Base-by-base conservation (phyloP, 1,284 basidiomycete species). In the Pulveroboletus sp. region DNA sequence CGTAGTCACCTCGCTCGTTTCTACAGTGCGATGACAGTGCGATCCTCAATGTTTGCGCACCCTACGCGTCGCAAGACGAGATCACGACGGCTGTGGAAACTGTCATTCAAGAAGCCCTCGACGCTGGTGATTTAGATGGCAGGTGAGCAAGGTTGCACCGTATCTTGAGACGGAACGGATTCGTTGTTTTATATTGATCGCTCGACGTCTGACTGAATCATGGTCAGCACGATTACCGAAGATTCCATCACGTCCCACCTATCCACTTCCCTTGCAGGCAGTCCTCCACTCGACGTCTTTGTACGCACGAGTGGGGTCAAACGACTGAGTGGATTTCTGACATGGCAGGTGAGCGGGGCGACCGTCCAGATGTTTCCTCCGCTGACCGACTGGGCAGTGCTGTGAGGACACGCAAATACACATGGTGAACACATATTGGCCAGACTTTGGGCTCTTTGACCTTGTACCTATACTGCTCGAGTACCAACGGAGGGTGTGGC, bases 31-130 rank as follows among this genome's bases (percentile, higher is more conserved):
- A 12, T 21, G 53, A 10, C 56, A 96, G 93, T 41, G 89, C 92
- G 1, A 89, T 95, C 37, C 78, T 99, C 45, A 99, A 99, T 66
- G 78, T 99, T 15, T 96, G 93, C 74, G 95, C 96, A 78, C 91
- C 97, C 0, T 99, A 99, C 67, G 82, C 93, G 1, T 91, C 94
- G 4, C 82, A 89, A 42, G 93, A 99, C 67, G 97, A 99, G 73
- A 96, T 99, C 15, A 82, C 91, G 7, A 81, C 82, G 0, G 89
- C 95, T 0, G 82, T 95, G 2, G 74, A 85, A 61, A 75, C 75
- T 1, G 79, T 81, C 15, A 76, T 94, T 13, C 73, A 76, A 11
- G 69, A 79, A 8, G 77, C 81, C 6, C 62, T 85, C 21, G 65
- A 74, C 15, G 63, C 71, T 6, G 68, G 74, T n/a, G 60, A 76